Evolutionary conservation across 2,329 filamentous ascomycete genomes (phyloP), one percentile per base, ranked within the genome.

Genomic region (Eutypella sp.): DNA sequence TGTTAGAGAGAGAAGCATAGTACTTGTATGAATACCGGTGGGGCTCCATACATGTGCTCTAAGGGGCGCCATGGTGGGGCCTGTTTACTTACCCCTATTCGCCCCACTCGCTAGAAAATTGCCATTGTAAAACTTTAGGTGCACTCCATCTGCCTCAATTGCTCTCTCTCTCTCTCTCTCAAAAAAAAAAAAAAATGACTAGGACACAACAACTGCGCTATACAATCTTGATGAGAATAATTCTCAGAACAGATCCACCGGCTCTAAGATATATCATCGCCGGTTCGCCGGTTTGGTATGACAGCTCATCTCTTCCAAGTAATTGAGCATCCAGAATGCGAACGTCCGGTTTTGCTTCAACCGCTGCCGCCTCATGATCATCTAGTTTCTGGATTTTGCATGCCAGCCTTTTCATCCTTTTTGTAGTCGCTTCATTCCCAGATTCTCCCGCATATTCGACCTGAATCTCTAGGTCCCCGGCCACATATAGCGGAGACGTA

Each of bases 401-500:
- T 5, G 10, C 13, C 5, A 37, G 18, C 10, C 18, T 37, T 19
- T 19, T 22, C 8, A 19, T n/a, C 16, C 18, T 19, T 8, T 15
- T 19, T 11, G 13, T 20, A 5, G 34, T 19, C 3, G 3, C 11
- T 9, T 33, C 5, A 2, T 0, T 15, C 16, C 15, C 22, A 23
- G 31, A 20, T n/a, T 20, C 7, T 16, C 11, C 23, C 10, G 42
- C 43, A 23, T 56, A 55, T 40, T 55, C 49, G 18, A 55, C 23
- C 8, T 52, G 50, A 10, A 55, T 15, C n/a, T 49, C 47, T 5
- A 53, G 4, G 3, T 22, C 41, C 1, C 47, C 54, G 8, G 47
- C 44, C 7, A 42, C 29, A 25, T 52, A 50, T 10, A 50, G 36
- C 15, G 46, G 41, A 9, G 54, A 45, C 6, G 44, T 19, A 15